phyloP scores from a whole-genome alignment of 1,284 basidiomycete genomes.

The Tilletia setariae region DNA sequence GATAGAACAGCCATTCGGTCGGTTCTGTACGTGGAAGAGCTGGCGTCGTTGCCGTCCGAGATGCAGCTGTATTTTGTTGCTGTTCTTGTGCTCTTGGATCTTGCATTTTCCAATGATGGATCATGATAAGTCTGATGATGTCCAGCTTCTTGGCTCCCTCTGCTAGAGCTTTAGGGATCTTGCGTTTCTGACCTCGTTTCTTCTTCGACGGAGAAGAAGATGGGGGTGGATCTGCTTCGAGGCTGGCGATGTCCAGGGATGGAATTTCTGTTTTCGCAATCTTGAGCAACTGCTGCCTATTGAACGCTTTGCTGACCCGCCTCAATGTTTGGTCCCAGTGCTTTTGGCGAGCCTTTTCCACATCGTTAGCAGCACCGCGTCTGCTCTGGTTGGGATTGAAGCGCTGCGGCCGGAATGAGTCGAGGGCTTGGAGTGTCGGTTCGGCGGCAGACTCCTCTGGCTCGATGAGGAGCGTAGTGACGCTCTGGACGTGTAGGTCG shows the following conservation, averaged over 20 bases:
- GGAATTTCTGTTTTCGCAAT: slow-evolving; percentile 8
- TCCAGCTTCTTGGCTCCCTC: background rate
- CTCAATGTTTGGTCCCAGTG: background rate
- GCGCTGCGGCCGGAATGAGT: background rate
- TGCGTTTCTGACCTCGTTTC: background rate
- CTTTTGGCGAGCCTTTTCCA: background rate
- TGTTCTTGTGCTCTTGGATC: background rate
- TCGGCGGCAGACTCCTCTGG: background rate
- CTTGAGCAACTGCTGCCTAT: background rate
- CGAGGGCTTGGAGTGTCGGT: slow-evolving; percentile 5
- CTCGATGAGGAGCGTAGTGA: background rate
- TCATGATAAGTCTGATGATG: background rate
- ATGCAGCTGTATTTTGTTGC: background rate
- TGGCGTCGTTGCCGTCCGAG: background rate
- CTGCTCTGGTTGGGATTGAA: background rate
- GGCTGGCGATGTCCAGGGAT: background rate
- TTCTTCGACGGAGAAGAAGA: background rate
- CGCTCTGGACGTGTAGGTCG: too few species aligned
- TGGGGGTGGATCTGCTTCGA: background rate
- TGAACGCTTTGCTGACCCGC: slow-evolving; percentile 1
- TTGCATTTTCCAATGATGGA: slow-evolving; percentile 2
- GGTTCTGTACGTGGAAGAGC: background rate
- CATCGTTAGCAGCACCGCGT: too few species aligned
- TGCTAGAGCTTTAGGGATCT: background rate
- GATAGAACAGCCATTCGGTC: slow-evolving; percentile 5